Evolutionary conservation across 2,329 filamentous ascomycete species (phyloP).

Genomic region (Scedosporium dehoogii): DNA sequence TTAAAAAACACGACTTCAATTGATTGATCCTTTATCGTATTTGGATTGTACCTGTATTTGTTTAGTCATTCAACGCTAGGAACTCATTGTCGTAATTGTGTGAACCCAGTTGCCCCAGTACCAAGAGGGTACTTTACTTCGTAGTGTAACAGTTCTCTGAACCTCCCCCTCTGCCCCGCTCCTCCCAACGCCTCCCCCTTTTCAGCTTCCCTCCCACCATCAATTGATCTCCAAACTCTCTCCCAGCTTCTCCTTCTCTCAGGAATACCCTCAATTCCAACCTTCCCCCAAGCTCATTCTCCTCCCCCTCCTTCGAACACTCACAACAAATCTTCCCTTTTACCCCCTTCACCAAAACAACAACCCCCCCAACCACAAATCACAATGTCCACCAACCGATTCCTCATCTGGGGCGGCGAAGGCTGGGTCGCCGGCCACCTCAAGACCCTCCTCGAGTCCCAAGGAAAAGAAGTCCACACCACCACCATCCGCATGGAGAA

Average conservation of each 20-base stretch:
- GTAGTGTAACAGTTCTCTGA: not conserved
- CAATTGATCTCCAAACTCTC: too few relatives aligned
- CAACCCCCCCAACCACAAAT: slow-evolving; percentile 9
- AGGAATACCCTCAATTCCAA: not conserved
- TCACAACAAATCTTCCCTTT: not conserved
- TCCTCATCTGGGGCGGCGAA: slow-evolving; percentile 55
- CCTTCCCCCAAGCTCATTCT: not conserved
- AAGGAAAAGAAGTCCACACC: slow-evolving; percentile 50
- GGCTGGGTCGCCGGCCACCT: slow-evolving; percentile 57
- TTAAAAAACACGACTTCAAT: too few relatives aligned
- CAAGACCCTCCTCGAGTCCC: slow-evolving; percentile 43
- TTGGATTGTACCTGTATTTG: not conserved
- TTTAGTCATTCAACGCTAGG: not conserved
- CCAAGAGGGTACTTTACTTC: not conserved
- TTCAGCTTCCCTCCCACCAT: not conserved
- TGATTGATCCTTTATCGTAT: not conserved
- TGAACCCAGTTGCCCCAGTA: not conserved
- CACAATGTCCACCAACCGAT: slow-evolving; percentile 25
- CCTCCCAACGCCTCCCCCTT: not conserved
- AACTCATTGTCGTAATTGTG: not conserved
- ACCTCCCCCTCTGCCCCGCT: not conserved
- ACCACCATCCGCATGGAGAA: slow-evolving; percentile 59
- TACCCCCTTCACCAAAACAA: not conserved
- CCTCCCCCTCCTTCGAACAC: not conserved
- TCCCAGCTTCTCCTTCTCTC: not conserved